A percentile compares a stretch with the other conserved stretches of the same genome.
Evolutionary conservation across 371 early-diverging fungal genomes (phyloP).

Genomic region (Mortierella sp.): DNA sequence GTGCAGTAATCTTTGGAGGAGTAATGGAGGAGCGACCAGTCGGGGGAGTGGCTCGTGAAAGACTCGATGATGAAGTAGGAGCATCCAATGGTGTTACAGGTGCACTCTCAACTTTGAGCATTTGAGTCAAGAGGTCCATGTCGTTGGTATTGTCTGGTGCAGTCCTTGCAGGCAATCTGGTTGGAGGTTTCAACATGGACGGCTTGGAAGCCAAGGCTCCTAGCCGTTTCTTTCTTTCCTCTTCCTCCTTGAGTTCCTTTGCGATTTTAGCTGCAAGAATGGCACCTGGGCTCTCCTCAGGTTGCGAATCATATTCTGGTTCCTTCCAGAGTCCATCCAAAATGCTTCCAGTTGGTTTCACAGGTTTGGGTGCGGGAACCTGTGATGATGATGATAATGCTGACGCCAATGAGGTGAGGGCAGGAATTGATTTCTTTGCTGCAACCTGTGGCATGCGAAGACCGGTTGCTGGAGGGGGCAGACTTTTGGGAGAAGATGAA

Average conservation of each 20-base stretch:
- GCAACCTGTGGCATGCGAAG: constrained; percentile 29
- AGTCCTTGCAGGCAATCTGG: constrained; percentile 15
- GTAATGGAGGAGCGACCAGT: constrained; percentile 6
- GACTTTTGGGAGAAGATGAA: background rate
- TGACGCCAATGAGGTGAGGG: background rate
- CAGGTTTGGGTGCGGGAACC: background rate
- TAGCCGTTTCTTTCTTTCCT: constrained; percentile 18
- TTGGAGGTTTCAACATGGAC: constrained; percentile 32
- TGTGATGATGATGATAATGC: background rate
- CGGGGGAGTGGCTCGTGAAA: constrained; percentile 2
- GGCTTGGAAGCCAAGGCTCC: constrained; percentile 8
- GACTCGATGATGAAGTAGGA: constrained; percentile 14
- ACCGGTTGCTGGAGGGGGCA: constrained; percentile 14
- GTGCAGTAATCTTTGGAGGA: constrained; percentile 2
- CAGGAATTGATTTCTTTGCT: constrained; percentile 5
- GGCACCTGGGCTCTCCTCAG: constrained; percentile 45
- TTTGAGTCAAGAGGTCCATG: constrained; percentile 11
- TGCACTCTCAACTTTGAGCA: constrained; percentile 15
- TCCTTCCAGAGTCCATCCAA: constrained; percentile 44
- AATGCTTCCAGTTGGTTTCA: constrained; percentile 26
- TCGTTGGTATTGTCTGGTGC: constrained; percentile 1
- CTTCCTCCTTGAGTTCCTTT: constrained; percentile 38
- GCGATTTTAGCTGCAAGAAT: constrained; percentile 31
- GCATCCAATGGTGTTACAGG: constrained; percentile 1
- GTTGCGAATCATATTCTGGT: constrained; percentile 31